Evolutionary conservation across 2,329 filamentous ascomycete species (phyloP).

Genomic region (Colletotrichum tropicicola): DNA sequence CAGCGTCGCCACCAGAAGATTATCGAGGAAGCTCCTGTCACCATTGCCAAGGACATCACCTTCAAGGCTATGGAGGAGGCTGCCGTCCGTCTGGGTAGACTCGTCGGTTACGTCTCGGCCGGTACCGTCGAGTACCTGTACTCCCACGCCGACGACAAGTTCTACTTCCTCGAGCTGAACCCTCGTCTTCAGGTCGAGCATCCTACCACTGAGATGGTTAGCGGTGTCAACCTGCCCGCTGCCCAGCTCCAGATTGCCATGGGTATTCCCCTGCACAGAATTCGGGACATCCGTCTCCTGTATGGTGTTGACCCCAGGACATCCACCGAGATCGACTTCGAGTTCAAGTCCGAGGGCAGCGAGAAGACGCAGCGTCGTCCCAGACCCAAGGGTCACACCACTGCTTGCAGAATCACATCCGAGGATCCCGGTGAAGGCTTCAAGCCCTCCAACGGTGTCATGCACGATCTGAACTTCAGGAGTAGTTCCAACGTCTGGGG

Average conservation of each 20-base stretch:
- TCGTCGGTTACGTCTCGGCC: constrained; percentile 98
- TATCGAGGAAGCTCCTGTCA: constrained; percentile 98
- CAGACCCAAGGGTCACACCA: constrained; percentile 94
- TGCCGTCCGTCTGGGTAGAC: constrained; percentile 89
- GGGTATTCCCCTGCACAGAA: constrained; percentile 95
- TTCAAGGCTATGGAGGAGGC: constrained; percentile 98
- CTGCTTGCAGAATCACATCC: constrained; percentile 98
- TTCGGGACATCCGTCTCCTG: constrained; percentile 93
- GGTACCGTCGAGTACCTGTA: constrained; percentile 99
- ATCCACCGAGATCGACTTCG: constrained; percentile 90
- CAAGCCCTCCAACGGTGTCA: constrained; percentile 98
- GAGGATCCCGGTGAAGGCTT: constrained; percentile 99
- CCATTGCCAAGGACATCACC: constrained; percentile 87
- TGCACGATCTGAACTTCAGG: constrained; percentile 99
- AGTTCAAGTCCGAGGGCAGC: constrained; percentile 89
- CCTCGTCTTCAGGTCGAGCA: constrained; percentile 99
- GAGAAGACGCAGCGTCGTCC: constrained; percentile 87
- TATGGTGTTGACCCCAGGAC: constrained; percentile 95
- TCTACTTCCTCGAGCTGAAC: constrained; percentile 99
- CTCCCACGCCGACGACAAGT: constrained; percentile 97
- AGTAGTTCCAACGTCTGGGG: constrained; percentile 99
- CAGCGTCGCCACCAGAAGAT: constrained; percentile 99
- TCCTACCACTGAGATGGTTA: constrained; percentile 99
- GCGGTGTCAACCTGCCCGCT: constrained; percentile 94
- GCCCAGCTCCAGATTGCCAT: constrained; percentile 99